A percentile compares a stretch with the other conserved stretches of the same genome.
phyloP scores from a whole-genome alignment of 2,329 filamentous ascomycete genomes.

The Apiospora saccharicola region DNA sequence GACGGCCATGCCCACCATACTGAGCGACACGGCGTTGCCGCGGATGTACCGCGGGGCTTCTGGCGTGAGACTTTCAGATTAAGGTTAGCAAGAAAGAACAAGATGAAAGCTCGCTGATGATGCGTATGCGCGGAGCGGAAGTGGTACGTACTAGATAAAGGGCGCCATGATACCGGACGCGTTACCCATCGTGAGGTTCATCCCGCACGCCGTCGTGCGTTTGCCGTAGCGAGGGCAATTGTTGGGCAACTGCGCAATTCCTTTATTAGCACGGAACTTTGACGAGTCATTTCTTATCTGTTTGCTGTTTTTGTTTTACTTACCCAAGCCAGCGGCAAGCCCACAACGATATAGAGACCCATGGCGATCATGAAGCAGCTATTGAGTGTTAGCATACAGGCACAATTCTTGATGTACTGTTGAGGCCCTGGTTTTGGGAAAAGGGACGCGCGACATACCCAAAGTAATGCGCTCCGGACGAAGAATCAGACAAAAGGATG shows the following conservation, averaged over 20 bases:
- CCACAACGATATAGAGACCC: constrained; percentile 71
- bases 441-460: constrained; percentile 44
- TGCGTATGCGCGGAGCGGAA: not conserved
- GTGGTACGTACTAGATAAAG: constrained; percentile 62
- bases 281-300: constrained; percentile 7
- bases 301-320: no score
- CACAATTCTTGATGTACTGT: not conserved
- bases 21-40: constrained; percentile 68
- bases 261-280: not conserved
- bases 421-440: no score
- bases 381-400: not conserved
- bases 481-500: constrained; percentile 67
- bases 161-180: constrained; percentile 75
- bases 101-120: not conserved
- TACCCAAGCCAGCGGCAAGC: constrained; percentile 63
- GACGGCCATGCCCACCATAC: constrained; percentile 62
- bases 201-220: constrained; percentile 72
- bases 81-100: not conserved
- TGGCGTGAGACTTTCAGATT: constrained; percentile 44
- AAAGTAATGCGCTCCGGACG: constrained; percentile 73
- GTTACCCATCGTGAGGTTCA: constrained; percentile 77
- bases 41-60: constrained; percentile 66
- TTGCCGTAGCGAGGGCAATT: constrained; percentile 81
- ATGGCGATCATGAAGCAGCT: constrained; percentile 77
- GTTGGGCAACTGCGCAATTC: constrained; percentile 58